A percentile compares a stretch with the other conserved stretches of the same genome.
phyloP scores from a whole-genome alignment of 495 filamentous ascomycete genomes.

The Pseudoneurospora amorphoporcata region DNA sequence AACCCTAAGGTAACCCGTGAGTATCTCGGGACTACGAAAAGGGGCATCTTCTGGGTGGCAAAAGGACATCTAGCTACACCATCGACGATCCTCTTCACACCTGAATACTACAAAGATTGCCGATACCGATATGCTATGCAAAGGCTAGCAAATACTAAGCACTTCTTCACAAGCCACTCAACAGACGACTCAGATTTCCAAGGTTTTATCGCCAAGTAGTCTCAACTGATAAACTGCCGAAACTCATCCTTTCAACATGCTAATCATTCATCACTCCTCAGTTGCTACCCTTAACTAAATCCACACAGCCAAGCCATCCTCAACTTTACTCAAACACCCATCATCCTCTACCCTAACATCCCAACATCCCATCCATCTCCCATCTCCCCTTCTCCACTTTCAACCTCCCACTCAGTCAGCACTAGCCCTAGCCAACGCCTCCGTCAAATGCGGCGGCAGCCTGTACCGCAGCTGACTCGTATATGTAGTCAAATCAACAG shows the following conservation, averaged over 20 bases:
- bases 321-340: background rate
- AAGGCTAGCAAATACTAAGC: background rate
- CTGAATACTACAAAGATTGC: background rate
- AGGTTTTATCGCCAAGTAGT: background rate
- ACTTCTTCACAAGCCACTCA: background rate
- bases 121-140: background rate
- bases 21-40: background rate
- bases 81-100: background rate
- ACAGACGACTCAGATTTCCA: background rate
- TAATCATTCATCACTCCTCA: background rate
- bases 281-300: background rate
- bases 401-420: slow-evolving; percentile 40
- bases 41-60: background rate
- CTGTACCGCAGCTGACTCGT: slow-evolving; percentile 89
- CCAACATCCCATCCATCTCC: background rate
- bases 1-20: background rate
- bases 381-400: background rate
- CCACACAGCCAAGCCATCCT: background rate
- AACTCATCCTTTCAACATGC: background rate
- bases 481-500: slow-evolving; percentile 85
- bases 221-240: background rate
- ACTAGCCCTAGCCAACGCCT: slow-evolving; percentile 67
- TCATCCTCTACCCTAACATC: background rate
- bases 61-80: background rate
- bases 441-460: slow-evolving; percentile 60